Base-by-base conservation (phyloP, 23 red algal species). In the Gracilaria domingensis region DNA sequence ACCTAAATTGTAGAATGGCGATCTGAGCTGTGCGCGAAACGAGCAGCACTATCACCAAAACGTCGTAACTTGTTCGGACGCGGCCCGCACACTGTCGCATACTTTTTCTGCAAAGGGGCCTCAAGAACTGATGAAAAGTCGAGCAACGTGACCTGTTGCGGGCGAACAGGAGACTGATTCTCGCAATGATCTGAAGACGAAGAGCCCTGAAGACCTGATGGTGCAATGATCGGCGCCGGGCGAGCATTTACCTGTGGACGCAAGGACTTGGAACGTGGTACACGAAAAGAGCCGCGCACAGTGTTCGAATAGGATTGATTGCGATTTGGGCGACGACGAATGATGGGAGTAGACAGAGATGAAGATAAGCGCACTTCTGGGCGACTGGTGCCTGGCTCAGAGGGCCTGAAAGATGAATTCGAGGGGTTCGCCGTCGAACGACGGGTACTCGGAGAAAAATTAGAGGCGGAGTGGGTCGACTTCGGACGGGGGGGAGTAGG, bases 101-200 rank as follows among this genome's bases (percentile, higher is more conserved):
- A 69, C 32, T 69, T 69, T 20, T 37, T 69, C 33, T 69, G 64
- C 28, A 18, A 37, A 32, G 64, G 64, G 26, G 30, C 64, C 13
- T 69, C 29, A 36, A 69, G 28, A 69, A 69, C 64, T 32, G 64
- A 69, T 17, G 64, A 69, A 17, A 69, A 69, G 14, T 69, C 64
- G 20, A 69, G 64, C 64, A 69, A 30, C 0, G 64, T 32, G 20
- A 37, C 64, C 32, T 69, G 28, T 69, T 69, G 64, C 64, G 64
- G 64, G 36, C 64, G 64, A 69, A 69, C 32, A 20, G 32, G 32
- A 36, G 64, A 38, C 16, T 20, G 32, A 18, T 69, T 36, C 28
- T 5, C 26, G 30, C 36, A 30, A 69, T 12, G 2, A 11, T 6
- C 4, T 17, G 64, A 36, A 38, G 64, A 17, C 18, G 30, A 20